These are phyloP conservation scores for Boechera stricta DNA, from an alignment of 345 rosid species.

Conservation along the genomic window DNA sequence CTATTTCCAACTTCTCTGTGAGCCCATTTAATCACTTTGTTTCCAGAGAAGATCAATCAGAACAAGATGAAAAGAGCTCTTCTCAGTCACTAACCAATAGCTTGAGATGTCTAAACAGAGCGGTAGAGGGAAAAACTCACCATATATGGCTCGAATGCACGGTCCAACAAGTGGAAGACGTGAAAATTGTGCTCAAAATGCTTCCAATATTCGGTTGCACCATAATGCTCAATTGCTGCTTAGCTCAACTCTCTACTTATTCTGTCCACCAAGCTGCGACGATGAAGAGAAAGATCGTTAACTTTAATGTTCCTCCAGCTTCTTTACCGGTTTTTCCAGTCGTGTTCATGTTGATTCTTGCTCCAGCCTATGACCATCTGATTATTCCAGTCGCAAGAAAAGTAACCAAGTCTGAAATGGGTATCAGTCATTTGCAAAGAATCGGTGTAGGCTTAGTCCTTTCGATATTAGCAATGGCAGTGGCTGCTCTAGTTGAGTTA, in stretches of 20 bases:
- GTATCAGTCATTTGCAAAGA: slow-evolving; percentile 74
- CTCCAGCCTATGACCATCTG: slow-evolving; percentile 70
- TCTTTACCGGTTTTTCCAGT: slow-evolving; percentile 83
- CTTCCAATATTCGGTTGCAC: slow-evolving; percentile 77
- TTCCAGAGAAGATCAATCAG: slow-evolving; percentile 28
- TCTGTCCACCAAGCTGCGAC: slow-evolving; percentile 83
- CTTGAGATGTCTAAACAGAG: slow-evolving; percentile 59
- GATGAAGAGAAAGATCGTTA: slow-evolving; percentile 66
- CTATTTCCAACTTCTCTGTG: slow-evolving; percentile 3
- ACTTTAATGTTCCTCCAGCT: slow-evolving; percentile 72
- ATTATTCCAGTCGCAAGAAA: slow-evolving; percentile 68
- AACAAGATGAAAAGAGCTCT: slow-evolving; percentile 25
- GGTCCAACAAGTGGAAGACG: slow-evolving; percentile 67
- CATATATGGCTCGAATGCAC: slow-evolving; percentile 57
- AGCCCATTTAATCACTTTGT: slow-evolving; percentile 30
- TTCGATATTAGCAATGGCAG: slow-evolving; percentile 75
- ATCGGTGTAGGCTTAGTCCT: slow-evolving; percentile 79
- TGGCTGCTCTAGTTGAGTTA: slow-evolving; percentile 74
- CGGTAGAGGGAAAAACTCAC: slow-evolving; percentile 40
- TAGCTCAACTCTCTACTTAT: slow-evolving; percentile 82
- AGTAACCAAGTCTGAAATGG: slow-evolving; percentile 65
- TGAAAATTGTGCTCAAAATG: slow-evolving; percentile 63
- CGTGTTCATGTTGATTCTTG: slow-evolving; percentile 74
- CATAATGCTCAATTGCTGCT: slow-evolving; percentile 82
- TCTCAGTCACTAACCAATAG: slow-evolving; percentile 43